Conservation (phyloP, 2,329 filamentous ascomycete species). For the Teratosphaeria pseudoeucalypti region DNA sequence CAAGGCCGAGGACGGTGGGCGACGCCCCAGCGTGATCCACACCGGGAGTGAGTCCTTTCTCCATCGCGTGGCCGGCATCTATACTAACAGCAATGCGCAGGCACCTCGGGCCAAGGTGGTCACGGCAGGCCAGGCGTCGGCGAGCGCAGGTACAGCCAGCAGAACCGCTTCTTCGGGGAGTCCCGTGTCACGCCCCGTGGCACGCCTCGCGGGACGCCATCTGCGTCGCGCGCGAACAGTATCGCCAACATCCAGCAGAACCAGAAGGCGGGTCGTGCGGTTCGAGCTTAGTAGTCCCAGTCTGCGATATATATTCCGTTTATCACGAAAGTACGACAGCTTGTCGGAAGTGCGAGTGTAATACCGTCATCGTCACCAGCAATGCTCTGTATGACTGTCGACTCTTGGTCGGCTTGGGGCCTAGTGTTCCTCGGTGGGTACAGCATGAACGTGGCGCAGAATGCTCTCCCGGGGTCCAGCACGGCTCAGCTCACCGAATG, state of each 20-base stretch:
- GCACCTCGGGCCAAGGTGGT: neutral
- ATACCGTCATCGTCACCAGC: too few relatives aligned
- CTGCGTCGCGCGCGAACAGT: slow-evolving; percentile 17
- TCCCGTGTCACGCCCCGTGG: slow-evolving; percentile 16
- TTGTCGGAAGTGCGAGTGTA: too few relatives aligned
- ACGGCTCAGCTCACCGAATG: too few relatives aligned
- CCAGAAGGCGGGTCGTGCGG: neutral
- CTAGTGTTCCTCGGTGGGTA: too few relatives aligned
- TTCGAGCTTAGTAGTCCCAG: neutral
- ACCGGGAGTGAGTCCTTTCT: slow-evolving; percentile 14
- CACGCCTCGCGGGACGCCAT: slow-evolving; percentile 18
- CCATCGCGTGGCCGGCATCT: neutral
- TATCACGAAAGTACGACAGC: too few relatives aligned
- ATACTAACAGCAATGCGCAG: neutral
- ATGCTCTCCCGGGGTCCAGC: too few relatives aligned
- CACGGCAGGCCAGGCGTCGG: slow-evolving; percentile 10
- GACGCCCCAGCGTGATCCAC: slow-evolving; percentile 13
- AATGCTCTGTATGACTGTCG: too few relatives aligned
- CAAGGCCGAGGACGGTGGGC: slow-evolving; percentile 12
- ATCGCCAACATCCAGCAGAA: slow-evolving; percentile 1
- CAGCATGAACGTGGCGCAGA: too few relatives aligned
- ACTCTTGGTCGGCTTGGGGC: too few relatives aligned
- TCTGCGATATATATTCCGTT: neutral
- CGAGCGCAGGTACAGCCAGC: slow-evolving; percentile 18
- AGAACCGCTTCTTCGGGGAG: slow-evolving; percentile 22